phyloP scores from a whole-genome alignment of 805 yeast species.

The Saccharomycopsis microspora region DNA sequence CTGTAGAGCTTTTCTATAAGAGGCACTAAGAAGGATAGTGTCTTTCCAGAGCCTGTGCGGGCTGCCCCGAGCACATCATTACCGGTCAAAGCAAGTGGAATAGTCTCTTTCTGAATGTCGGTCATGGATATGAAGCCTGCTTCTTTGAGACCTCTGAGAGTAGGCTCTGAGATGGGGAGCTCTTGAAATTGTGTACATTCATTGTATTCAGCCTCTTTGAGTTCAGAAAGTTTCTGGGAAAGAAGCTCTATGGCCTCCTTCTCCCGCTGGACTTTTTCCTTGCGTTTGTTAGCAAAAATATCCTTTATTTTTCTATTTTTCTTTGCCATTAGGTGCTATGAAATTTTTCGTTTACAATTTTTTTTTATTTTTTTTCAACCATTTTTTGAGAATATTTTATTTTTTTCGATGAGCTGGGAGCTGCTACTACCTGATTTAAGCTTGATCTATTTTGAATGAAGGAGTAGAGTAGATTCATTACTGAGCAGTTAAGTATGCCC shows the following conservation, averaged over 20 bases:
- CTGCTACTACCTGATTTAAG: too few relatives aligned
- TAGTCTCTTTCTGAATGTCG: slow-evolving; percentile 73
- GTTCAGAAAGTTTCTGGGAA: not conserved
- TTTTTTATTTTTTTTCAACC: too few relatives aligned
- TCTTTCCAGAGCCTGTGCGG: slow-evolving; percentile 77
- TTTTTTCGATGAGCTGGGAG: too few relatives aligned
- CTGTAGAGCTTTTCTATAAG: slow-evolving; percentile 58
- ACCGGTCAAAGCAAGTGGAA: slow-evolving; percentile 67
- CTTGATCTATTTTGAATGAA: too few relatives aligned
- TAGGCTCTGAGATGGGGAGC: slow-evolving; percentile 58
- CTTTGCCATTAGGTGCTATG: not conserved
- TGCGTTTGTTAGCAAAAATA: slow-evolving; percentile 3
- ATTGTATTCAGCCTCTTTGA: not conserved
- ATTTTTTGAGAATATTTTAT: too few relatives aligned
- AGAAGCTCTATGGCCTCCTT: slow-evolving; percentile 2
- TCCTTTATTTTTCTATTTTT: slow-evolving; percentile 3
- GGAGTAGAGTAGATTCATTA: too few relatives aligned
- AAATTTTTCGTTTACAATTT: not conserved
- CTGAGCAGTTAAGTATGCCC: too few relatives aligned
- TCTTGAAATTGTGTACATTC: slow-evolving; percentile 46
- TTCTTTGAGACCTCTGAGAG: slow-evolving; percentile 62
- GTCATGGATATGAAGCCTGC: slow-evolving; percentile 76
- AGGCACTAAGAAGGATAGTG: slow-evolving; percentile 78
- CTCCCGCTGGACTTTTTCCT: slow-evolving; percentile 6
- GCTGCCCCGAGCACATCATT: slow-evolving; percentile 81